These are phyloP conservation scores for Ceratocystis destructans DNA, from an alignment of 2,329 filamentous ascomycete species.

Conservation along the genomic window DNA sequence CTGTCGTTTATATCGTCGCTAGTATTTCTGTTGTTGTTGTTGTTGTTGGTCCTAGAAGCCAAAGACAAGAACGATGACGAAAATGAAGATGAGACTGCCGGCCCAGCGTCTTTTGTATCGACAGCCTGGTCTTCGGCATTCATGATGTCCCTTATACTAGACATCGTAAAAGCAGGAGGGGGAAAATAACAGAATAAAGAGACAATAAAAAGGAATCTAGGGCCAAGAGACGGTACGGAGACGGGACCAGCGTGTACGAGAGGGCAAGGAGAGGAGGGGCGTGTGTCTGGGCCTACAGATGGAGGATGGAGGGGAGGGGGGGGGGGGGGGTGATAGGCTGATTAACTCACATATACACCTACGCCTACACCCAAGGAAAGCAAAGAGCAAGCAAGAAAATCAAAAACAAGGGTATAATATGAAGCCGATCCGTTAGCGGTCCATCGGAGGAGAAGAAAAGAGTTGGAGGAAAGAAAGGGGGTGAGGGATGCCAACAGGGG, in stretches of 20 bases:
- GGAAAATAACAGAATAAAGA: neutral
- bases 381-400: neutral
- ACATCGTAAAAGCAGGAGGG: conserved; percentile 10
- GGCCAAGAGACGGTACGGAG: neutral
- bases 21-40: conserved; percentile 3
- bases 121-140: conserved; percentile 16
- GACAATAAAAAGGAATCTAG: no score
- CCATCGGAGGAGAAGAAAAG: neutral
- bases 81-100: conserved; percentile 10
- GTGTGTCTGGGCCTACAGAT: neutral
- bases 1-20: neutral
- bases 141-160: conserved; percentile 19
- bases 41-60: neutral
- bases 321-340: no score
- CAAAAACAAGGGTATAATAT: neutral
- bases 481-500: no score
- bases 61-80: conserved; percentile 9
- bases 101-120: conserved; percentile 15
- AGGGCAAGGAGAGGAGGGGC: neutral
- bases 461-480: neutral
- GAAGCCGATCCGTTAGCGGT: neutral
- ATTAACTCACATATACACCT: no score
- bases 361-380: neutral
- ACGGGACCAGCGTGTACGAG: neutral
- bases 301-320: no score